Percentiles rank a stretch among this genome's conserved stretches.
Conservation (phyloP, 257 asterid genomes). For the Nicotiana benthamiana region DNA sequence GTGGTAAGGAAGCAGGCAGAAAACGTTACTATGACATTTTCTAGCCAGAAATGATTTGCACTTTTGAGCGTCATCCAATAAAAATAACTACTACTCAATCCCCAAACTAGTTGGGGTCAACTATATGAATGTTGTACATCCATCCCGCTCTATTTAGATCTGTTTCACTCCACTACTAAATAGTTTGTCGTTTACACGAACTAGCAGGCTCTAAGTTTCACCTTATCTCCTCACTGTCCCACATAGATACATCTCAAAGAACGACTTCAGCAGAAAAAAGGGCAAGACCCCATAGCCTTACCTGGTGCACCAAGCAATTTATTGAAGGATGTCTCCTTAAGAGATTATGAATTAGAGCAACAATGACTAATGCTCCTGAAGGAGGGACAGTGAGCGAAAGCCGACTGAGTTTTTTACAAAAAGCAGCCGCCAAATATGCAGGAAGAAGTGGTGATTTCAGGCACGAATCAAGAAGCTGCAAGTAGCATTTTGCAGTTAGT, state of each 20-base stretch:
- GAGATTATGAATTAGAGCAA: conserved; percentile 88
- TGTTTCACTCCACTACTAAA: background rate
- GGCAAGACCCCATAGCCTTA: conserved; percentile 14
- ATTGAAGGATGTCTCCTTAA: conserved; percentile 92
- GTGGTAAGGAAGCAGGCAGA: background rate
- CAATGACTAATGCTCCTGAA: conserved; percentile 67
- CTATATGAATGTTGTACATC: background rate
- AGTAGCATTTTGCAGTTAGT: conserved; percentile 7
- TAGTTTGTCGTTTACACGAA: background rate
- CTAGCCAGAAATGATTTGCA: background rate
- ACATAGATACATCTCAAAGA: conserved; percentile 1
- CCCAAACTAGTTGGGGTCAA: background rate
- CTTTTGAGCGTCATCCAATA: background rate
- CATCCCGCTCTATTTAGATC: background rate
- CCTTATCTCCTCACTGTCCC: background rate
- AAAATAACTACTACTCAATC: background rate
- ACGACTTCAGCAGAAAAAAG: background rate
- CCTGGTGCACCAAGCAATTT: conserved; percentile 80
- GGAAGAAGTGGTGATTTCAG: conserved; percentile 94
- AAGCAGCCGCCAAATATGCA: conserved; percentile 91
- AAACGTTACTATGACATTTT: background rate
- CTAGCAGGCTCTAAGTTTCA: background rate
- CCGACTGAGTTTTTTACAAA: conserved; percentile 86
- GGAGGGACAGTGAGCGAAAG: conserved; percentile 75
- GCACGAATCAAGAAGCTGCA: conserved; percentile 91